Conservation (phyloP, 768 basidiomycete genomes). For the Melanogaster broomeanus region DNA sequence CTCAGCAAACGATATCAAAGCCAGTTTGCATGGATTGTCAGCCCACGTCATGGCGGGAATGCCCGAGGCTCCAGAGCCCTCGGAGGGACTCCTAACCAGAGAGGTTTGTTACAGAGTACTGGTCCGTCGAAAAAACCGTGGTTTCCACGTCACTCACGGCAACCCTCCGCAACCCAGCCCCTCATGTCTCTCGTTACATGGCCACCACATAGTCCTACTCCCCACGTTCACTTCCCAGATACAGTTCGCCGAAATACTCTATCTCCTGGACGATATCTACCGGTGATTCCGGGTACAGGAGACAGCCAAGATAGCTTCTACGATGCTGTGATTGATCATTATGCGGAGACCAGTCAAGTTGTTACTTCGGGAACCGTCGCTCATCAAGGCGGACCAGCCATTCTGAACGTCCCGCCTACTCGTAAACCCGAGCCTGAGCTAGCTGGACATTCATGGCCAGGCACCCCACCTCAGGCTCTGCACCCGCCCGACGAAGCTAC, state of each 20-base stretch:
- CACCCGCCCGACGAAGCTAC: neutral
- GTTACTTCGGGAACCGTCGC: neutral
- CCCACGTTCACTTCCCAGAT: neutral
- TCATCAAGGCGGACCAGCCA: neutral
- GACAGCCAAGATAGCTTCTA: neutral
- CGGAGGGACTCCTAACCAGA: neutral
- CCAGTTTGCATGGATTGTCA: constrained; percentile 18
- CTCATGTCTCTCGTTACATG: constrained; percentile 16
- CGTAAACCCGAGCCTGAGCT: neutral
- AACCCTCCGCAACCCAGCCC: constrained; percentile 23
- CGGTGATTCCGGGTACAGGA: neutral
- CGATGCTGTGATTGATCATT: neutral
- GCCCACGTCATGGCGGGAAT: constrained; percentile 5
- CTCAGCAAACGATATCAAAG: constrained; percentile 6
- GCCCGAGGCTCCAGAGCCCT: neutral
- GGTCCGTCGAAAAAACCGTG: neutral
- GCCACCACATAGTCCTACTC: constrained; percentile 5
- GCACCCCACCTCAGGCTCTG: neutral
- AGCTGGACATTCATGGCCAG: neutral
- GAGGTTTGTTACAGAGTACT: neutral
- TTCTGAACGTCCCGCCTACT: constrained; percentile 5
- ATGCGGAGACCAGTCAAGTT: constrained; percentile 2
- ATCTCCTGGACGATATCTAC: constrained; percentile 1
- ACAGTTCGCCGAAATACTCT: constrained; percentile 1
- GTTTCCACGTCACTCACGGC: constrained; percentile 8